Conservation (phyloP, 2,329 filamentous ascomycete genomes). For the Xylaria sp. region DNA sequence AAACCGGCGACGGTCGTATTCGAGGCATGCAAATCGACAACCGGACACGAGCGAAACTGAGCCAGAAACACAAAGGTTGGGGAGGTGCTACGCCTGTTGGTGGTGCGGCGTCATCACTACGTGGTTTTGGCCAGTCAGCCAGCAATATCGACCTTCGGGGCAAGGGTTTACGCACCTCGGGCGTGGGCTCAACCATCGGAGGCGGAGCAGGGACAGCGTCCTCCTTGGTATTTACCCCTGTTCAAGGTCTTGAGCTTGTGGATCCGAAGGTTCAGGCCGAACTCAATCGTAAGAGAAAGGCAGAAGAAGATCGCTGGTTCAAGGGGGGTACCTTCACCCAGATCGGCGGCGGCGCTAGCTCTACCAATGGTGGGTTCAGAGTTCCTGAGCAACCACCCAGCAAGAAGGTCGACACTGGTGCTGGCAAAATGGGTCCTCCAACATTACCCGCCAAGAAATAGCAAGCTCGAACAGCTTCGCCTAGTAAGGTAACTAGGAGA, state of each 20-base stretch:
- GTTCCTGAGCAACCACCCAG: constrained; percentile 68
- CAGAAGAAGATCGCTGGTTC: constrained; percentile 96
- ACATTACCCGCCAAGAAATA: constrained; percentile 46
- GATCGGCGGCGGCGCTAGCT: constrained; percentile 60
- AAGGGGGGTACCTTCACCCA: constrained; percentile 98
- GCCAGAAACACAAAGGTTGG: constrained; percentile 97
- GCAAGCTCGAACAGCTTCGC: not conserved
- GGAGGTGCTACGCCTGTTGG: constrained; percentile 74
- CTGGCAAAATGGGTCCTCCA: constrained; percentile 60
- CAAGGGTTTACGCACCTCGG: constrained; percentile 82
- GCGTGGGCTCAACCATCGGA: constrained; percentile 78
- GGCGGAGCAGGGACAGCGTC: constrained; percentile 80
- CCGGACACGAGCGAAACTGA: constrained; percentile 90
- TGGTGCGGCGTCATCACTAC: constrained; percentile 82
- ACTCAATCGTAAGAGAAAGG: constrained; percentile 88
- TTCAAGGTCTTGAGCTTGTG: constrained; percentile 93
- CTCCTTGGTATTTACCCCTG: constrained; percentile 90
- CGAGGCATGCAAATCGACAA: constrained; percentile 91
- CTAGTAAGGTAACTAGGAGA: constrained; percentile 4
- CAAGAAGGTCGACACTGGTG: constrained; percentile 78
- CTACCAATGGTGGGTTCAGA: constrained; percentile 76
- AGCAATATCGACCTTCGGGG: constrained; percentile 76
- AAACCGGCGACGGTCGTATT: constrained; percentile 87
- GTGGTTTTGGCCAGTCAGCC: constrained; percentile 76
- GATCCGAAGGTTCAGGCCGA: constrained; percentile 92